phyloP scores from a whole-genome alignment of 306 rosid genomes.

The Erythrophleum fordii region DNA sequence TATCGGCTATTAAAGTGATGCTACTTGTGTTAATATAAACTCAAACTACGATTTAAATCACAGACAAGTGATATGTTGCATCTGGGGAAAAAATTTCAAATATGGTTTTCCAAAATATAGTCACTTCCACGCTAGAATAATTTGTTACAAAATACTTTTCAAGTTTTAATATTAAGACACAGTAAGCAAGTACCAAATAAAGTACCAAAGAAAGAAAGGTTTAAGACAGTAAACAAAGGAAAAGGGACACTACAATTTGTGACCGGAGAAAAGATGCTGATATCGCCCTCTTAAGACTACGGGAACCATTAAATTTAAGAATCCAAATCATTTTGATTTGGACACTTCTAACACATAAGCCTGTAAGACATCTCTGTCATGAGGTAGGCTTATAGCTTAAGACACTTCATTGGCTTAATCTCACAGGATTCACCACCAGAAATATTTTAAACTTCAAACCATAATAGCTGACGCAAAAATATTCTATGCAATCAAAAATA shows the following conservation, averaged over 20 bases:
- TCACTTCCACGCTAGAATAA: not conserved
- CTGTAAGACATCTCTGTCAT: not conserved
- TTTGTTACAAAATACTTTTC: not conserved
- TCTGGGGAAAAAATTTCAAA: not conserved
- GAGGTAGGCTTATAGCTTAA: constrained; percentile 1
- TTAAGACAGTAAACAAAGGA: not conserved
- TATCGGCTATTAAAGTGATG: not conserved
- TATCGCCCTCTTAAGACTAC: not conserved
- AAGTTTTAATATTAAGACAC: not conserved
- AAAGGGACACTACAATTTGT: not conserved
- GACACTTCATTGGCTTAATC: constrained; percentile 19
- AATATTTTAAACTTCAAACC: not conserved
- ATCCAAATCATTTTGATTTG: not conserved
- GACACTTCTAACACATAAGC: not conserved
- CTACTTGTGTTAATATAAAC: not conserved
- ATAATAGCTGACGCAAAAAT: not conserved
- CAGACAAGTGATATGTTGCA: not conserved
- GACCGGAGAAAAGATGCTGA: not conserved
- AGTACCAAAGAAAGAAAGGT: not conserved
- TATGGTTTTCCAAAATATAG: not conserved
- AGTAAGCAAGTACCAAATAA: not conserved
- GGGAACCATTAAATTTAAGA: not conserved
- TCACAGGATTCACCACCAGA: not conserved
- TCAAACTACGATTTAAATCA: constrained; percentile 23
- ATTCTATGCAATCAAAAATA: not conserved